phyloP scores from a whole-genome alignment of 1,139 yeast species.

The Kazachstania sp. region DNA sequence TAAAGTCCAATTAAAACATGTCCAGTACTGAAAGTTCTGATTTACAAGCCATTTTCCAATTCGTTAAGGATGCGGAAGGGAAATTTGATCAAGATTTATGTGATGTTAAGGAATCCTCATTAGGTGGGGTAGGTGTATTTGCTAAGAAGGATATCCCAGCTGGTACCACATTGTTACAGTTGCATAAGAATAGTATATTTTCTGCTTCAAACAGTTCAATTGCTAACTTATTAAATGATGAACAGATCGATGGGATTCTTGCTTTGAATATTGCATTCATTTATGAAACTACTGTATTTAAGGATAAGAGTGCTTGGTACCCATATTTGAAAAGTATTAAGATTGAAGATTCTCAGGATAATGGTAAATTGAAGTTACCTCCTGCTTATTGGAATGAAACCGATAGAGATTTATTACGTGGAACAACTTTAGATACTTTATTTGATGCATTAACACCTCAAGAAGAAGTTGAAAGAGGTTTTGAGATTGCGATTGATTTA shows the following conservation, averaged over 20 bases:
- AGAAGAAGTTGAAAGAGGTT: constrained; percentile 49
- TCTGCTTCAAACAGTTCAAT: constrained; percentile 55
- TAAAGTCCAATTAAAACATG: constrained; percentile 15
- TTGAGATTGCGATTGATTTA: constrained; percentile 43
- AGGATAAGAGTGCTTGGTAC: constrained; percentile 66
- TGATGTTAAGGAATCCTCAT: constrained; percentile 42
- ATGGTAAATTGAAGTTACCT: constrained; percentile 36
- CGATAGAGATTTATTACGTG: constrained; percentile 42
- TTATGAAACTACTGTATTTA: constrained; percentile 50
- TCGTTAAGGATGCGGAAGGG: constrained; percentile 43
- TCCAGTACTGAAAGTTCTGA: constrained; percentile 25
- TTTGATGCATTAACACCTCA: constrained; percentile 34
- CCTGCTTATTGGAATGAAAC: constrained; percentile 57
- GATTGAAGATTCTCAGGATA: constrained; percentile 29
- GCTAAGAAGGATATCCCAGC: constrained; percentile 37
- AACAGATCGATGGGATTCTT: constrained; percentile 52
- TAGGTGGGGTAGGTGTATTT: constrained; percentile 68
- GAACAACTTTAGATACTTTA: constrained; percentile 59
- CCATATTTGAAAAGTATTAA: constrained; percentile 53
- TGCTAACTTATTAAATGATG: constrained; percentile 58
- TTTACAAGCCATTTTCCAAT: constrained; percentile 31
- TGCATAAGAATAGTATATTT: constrained; percentile 43
- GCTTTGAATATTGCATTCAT: constrained; percentile 61
- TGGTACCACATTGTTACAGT: constrained; percentile 31
- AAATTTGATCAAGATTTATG: constrained; percentile 42